Evolutionary conservation across 768 basidiomycete species (phyloP).

Genomic region (Auriculariales sp.): DNA sequence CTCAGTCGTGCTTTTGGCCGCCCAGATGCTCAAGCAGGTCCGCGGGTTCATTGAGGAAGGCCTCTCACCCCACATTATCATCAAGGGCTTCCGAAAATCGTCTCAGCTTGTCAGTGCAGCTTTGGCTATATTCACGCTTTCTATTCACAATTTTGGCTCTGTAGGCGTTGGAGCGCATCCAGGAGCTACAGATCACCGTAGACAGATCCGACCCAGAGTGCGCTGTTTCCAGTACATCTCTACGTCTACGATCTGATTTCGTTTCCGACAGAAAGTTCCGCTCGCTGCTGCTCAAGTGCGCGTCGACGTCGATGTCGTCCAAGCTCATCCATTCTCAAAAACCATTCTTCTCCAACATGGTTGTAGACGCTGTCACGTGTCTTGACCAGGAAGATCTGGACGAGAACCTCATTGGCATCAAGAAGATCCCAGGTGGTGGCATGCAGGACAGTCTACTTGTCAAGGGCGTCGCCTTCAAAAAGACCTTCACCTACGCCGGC

Average conservation of each 20-base stretch:
- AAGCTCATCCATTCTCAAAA: constrained; percentile 98
- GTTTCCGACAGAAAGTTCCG: constrained; percentile 59
- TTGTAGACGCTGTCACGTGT: constrained; percentile 88
- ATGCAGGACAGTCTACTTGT: constrained; percentile 92
- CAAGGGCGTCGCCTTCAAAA: constrained; percentile 92
- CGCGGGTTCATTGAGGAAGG: constrained; percentile 89
- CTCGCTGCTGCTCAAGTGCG: constrained; percentile 88
- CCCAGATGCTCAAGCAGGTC: constrained; percentile 88
- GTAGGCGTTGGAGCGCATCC: constrained; percentile 75
- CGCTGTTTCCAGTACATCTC: constrained; percentile 13
- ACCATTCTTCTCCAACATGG: constrained; percentile 98
- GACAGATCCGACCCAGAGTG: constrained; percentile 86
- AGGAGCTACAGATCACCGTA: constrained; percentile 77
- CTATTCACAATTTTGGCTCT: background rate
- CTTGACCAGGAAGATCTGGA: constrained; percentile 90
- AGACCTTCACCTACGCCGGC: constrained; percentile 98
- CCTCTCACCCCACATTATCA: constrained; percentile 93
- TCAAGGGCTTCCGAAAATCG: constrained; percentile 88
- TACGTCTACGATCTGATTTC: constrained; percentile 2
- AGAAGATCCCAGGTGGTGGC: constrained; percentile 94
- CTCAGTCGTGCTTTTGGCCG: constrained; percentile 85
- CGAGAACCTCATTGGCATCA: constrained; percentile 90
- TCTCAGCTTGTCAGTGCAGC: constrained; percentile 53
- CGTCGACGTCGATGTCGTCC: constrained; percentile 99
- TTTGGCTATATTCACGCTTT: constrained; percentile 1